Conservation (phyloP, 1,284 basidiomycete genomes). For the Austroboletus novae-zelandiae region DNA sequence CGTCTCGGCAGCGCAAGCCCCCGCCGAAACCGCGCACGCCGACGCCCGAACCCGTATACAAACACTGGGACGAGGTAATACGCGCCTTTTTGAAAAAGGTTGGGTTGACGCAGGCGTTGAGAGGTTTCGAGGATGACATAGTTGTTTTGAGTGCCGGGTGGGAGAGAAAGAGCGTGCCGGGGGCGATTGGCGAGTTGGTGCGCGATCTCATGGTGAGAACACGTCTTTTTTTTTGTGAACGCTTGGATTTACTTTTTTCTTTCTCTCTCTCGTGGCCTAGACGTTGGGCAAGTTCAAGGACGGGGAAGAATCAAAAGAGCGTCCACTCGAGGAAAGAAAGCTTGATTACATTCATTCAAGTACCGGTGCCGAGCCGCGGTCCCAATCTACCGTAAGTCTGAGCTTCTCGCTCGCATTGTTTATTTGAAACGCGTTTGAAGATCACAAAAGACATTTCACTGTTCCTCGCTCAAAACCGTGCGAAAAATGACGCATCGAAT, state of each 20-base stretch:
- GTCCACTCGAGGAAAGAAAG: conserved; percentile 60
- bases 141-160: conserved; percentile 64
- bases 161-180: conserved; percentile 55
- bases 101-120: conserved; percentile 58
- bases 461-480: conserved; percentile 65
- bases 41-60: conserved; percentile 41
- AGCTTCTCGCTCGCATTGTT: not conserved
- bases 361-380: conserved; percentile 43
- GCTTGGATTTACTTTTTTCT: not conserved
- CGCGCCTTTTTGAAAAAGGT: conserved; percentile 52
- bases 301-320: conserved; percentile 26
- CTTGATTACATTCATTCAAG: conserved; percentile 54
- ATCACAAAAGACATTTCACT: conserved; percentile 65
- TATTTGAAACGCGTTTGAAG: conserved; percentile 35
- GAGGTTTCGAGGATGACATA: conserved; percentile 69
- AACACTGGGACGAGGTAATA: conserved; percentile 63
- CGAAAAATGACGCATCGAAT: conserved; percentile 71
- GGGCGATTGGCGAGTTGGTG: conserved; percentile 52
- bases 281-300: conserved; percentile 26
- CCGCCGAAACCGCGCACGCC: conserved; percentile 31
- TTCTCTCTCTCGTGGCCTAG: conserved; percentile 13
- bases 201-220: conserved; percentile 48
- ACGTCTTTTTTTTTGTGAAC: not conserved
- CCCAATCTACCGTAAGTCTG: conserved; percentile 55
- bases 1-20: conserved; percentile 29